Evolutionary conservation across 805 yeast species (phyloP).

Genomic region (Jamesozyma gamospora): DNA sequence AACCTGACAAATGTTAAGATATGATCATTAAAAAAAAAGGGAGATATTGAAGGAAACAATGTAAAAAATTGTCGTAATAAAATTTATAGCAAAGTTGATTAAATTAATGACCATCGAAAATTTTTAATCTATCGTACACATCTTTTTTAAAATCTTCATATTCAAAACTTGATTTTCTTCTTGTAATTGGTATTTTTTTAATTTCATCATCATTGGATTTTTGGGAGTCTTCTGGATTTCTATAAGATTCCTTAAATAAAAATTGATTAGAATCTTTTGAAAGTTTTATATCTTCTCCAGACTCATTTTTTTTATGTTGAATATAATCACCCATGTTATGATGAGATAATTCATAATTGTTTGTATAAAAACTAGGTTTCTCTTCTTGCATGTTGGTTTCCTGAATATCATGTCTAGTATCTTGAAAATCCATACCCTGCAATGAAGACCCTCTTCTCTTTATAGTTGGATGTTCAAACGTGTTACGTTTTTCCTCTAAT

Average conservation of each 20-base stretch:
- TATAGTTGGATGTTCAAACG: neutral
- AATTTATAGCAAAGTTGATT: no score
- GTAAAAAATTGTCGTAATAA: no score
- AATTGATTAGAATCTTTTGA: neutral
- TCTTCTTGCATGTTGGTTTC: constrained; percentile 3
- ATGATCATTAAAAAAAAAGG: no score
- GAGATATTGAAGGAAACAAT: no score
- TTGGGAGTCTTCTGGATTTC: neutral
- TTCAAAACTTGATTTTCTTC: constrained; percentile 21
- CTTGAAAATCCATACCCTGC: constrained; percentile 9
- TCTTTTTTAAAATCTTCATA: constrained; percentile 28
- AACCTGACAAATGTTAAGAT: no score
- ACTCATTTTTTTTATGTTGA: neutral
- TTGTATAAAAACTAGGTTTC: neutral
- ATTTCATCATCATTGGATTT: neutral
- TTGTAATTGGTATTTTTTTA: constrained; percentile 5
- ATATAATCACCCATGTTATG: constrained; percentile 12
- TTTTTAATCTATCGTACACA: constrained; percentile 20
- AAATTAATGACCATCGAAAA: constrained; percentile 11
- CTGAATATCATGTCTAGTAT: constrained; percentile 11
- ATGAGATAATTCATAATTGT: neutral
- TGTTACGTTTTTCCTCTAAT: neutral
- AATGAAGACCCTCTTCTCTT: constrained; percentile 3
- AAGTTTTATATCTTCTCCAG: neutral
- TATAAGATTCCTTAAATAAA: constrained; percentile 1